These are phyloP conservation scores for Linanthus parryae DNA, from an alignment of 148 eudicot genomes.

Conservation along the genomic window DNA sequence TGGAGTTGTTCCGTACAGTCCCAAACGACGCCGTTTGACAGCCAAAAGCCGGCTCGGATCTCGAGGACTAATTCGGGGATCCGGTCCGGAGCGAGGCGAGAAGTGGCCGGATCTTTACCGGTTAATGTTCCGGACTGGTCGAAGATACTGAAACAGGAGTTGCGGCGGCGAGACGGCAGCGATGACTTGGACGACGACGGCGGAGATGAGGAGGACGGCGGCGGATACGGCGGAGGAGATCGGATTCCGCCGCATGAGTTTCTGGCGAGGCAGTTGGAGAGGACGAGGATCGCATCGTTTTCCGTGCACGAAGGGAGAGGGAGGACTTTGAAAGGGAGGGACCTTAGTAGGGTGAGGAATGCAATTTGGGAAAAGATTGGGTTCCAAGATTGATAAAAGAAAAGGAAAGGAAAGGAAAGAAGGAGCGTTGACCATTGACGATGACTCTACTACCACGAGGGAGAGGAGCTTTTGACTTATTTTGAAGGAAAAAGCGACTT, in stretches of 20 bases:
- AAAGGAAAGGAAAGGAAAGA: too few species aligned
- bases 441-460: too few species aligned
- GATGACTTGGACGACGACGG: constrained; percentile 31
- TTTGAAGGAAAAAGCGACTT: too few species aligned
- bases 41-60: constrained; percentile 13
- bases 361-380: constrained; percentile 79
- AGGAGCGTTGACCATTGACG: too few species aligned
- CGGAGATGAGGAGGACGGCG: constrained; percentile 7
- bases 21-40: constrained; percentile 29
- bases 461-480: too few species aligned
- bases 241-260: constrained; percentile 75
- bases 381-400: constrained; percentile 60
- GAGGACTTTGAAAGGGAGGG: constrained; percentile 67
- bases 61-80: constrained; percentile 8
- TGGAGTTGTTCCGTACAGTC: constrained; percentile 37
- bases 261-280: constrained; percentile 45
- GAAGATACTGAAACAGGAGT: constrained; percentile 48
- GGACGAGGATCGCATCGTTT: constrained; percentile 50
- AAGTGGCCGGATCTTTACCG: constrained; percentile 35
- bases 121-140: constrained; percentile 64
- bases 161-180: too few species aligned
- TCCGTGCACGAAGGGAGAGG: constrained; percentile 69
- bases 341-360: constrained; percentile 73
- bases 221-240: constrained; percentile 19
- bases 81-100: constrained; percentile 5